Base-by-base conservation (phyloP, 768 basidiomycete genomes). In the Agrocybe chaxingu region DNA sequence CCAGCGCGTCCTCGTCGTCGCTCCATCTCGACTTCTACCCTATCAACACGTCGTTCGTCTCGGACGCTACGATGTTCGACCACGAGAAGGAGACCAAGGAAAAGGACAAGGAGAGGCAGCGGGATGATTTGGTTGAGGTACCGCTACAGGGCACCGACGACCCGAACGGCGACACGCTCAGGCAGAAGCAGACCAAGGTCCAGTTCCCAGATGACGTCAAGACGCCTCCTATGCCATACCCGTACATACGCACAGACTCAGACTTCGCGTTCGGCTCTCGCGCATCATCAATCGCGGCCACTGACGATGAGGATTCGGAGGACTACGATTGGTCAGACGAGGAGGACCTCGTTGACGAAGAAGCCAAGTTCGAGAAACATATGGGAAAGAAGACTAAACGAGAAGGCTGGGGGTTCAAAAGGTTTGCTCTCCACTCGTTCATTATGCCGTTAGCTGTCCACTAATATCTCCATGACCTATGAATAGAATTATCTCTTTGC, bases 301-400 rank as follows among this genome's bases (percentile, higher is more conserved):
- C 78, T 3, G 84, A 86, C 44, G 85, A 84, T 8, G 82, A 85
- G 16, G 78, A 78, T 8, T 75, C 78, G 0, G 72, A 76, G 1
- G 75, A 80, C n/a, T 88, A 83, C 51, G 84, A 91, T 62, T 89
- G 88, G 88, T 84, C 82, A 35, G 84, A 73, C 12, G 89, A 91
- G 55, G 88, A 88, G 48, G 87, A 91, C 59, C 70, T 92, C 12
- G 79, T 75, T 0, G 82, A 89, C 53, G 76, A 86, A 59, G 84
- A 85, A 54, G 79, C 80, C 39, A 84, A 81, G 60, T 87, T 83
- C 44, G 79, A 77, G 62, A 67, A 82, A 50, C 68, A 76, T 52
- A 82, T 85, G 71, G 85, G 85, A 19, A 62, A 70, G 4, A 70
- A 69, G 48, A 60, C 70, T 9, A 72, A 76, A 57, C 70, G 66